A percentile compares a stretch with the other conserved stretches of the same genome.
Conservation (phyloP, 371 early-diverging fungal species). For the Rhizomucor pusillus region DNA sequence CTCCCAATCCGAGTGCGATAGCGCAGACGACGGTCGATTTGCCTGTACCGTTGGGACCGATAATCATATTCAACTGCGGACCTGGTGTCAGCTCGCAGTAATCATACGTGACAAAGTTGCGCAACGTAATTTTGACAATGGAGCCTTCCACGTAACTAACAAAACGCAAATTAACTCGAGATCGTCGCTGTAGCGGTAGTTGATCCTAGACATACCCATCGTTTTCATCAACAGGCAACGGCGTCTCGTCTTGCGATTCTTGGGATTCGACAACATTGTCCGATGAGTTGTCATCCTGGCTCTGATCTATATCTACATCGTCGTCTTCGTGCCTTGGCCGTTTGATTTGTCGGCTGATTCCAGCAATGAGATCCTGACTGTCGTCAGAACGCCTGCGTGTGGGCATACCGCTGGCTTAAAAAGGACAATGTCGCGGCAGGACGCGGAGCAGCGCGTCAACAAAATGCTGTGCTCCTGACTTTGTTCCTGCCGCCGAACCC, state of each 20-base stretch:
- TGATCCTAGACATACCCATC: background rate
- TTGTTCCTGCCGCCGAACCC: no score
- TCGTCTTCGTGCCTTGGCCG: background rate
- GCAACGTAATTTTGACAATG: conserved; percentile 77
- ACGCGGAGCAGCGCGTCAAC: no score
- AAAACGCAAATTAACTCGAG: conserved; percentile 1
- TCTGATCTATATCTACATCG: background rate
- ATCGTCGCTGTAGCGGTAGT: no score
- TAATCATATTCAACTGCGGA: conserved; percentile 95
- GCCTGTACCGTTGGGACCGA: conserved; percentile 98
- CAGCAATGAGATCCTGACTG: no score
- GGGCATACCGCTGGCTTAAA: no score
- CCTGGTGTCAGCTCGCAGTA: conserved; percentile 83
- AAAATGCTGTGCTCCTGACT: no score
- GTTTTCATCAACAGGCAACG: background rate
- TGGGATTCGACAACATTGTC: background rate
- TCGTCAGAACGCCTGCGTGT: no score
- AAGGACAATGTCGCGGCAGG: no score
- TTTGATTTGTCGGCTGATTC: no score
- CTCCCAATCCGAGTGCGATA: conserved; percentile 94
- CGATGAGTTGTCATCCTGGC: background rate
- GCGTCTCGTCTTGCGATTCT: background rate
- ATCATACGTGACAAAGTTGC: conserved; percentile 93
- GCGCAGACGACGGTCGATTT: conserved; percentile 98
- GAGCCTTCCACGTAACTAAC: conserved; percentile 67